Evolutionary conservation across 305 asterid species (phyloP).

Genomic region (Lippia alba): DNA sequence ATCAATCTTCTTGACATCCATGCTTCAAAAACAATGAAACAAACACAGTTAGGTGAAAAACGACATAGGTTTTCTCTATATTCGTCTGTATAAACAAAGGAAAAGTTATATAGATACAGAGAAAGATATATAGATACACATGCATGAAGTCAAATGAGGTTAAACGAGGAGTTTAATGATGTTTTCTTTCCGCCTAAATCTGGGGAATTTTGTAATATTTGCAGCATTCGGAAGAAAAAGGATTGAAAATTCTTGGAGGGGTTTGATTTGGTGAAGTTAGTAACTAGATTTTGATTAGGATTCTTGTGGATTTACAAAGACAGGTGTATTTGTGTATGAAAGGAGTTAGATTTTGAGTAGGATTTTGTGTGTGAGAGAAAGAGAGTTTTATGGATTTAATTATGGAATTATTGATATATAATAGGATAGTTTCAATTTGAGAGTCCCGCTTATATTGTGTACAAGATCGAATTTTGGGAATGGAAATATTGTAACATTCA

Average conservation of each 20-base stretch:
- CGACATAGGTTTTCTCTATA: slow-evolving; percentile 19
- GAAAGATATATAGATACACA: neutral
- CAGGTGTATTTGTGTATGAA: neutral
- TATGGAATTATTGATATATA: too few relatives aligned
- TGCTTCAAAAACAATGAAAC: slow-evolving; percentile 25
- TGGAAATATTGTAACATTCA: too few relatives aligned
- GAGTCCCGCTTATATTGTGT: too few relatives aligned
- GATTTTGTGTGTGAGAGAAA: too few relatives aligned
- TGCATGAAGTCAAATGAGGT: slow-evolving; percentile 37
- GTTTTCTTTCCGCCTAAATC: neutral
- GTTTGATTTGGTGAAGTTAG: too few relatives aligned
- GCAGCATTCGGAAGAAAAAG: neutral
- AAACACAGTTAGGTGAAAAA: slow-evolving; percentile 30
- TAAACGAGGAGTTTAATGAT: too few relatives aligned
- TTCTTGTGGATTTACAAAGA: neutral
- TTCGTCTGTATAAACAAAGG: slow-evolving; percentile 15
- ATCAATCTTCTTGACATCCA: slow-evolving; percentile 39
- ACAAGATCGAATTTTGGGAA: too few relatives aligned
- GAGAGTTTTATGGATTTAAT: too few relatives aligned
- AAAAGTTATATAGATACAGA: slow-evolving; percentile 9
- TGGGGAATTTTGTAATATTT: neutral
- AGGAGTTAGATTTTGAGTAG: too few relatives aligned
- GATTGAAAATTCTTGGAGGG: too few relatives aligned
- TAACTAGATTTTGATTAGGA: neutral
- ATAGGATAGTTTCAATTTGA: too few relatives aligned